Conservation (phyloP, 495 filamentous ascomycete species). For the Penicillium paxilli region DNA sequence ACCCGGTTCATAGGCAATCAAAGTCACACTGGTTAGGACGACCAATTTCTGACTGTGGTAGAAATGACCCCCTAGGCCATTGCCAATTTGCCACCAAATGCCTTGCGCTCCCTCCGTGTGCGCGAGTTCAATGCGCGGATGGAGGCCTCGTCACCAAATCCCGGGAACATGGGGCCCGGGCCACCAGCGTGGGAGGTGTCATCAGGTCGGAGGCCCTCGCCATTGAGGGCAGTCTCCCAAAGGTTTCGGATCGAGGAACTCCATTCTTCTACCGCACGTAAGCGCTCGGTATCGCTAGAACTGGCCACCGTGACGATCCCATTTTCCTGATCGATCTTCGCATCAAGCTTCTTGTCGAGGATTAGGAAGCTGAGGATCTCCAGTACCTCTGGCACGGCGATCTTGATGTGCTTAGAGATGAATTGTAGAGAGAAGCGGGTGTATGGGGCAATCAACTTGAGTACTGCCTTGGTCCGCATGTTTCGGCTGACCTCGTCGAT, state of each 20-base stretch:
- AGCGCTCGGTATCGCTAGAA: conserved; percentile 69
- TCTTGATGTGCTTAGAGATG: conserved; percentile 82
- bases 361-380: conserved; percentile 94
- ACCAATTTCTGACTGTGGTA: not conserved
- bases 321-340: conserved; percentile 83
- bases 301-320: conserved; percentile 82
- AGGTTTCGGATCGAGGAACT: conserved; percentile 64
- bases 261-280: conserved; percentile 73
- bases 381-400: conserved; percentile 80
- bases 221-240: conserved; percentile 65
- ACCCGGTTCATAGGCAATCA: too few relatives aligned
- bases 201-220: conserved; percentile 67
- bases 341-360: conserved; percentile 80
- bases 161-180: conserved; percentile 27
- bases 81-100: conserved; percentile 7
- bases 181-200: conserved; percentile 28
- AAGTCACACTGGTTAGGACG: not conserved
- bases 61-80: not conserved
- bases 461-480: conserved; percentile 92
- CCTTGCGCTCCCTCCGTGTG: conserved; percentile 23
- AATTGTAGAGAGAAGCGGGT: conserved; percentile 85
- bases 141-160: conserved; percentile 36
- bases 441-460: conserved; percentile 93
- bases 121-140: conserved; percentile 11
- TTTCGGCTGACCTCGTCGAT: conserved; percentile 98